These are phyloP conservation scores for Phyllostachys edulis DNA, from an alignment of 176 grass and related monocot species.

Conservation along the genomic window DNA sequence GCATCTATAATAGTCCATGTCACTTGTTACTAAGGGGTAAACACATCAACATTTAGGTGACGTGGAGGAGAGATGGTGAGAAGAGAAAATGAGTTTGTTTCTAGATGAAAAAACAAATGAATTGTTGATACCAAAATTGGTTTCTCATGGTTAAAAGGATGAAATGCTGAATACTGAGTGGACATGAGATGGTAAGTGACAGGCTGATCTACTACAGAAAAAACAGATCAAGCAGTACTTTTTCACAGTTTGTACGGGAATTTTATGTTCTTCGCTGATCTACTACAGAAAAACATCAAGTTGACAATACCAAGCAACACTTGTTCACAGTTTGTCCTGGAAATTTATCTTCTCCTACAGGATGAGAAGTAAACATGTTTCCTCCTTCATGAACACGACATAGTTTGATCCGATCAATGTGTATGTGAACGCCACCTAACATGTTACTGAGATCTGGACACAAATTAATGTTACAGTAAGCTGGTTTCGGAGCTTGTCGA, in stretches of 20 bases:
- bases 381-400: background rate
- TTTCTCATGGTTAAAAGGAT: background rate
- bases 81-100: no score
- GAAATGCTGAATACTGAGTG: background rate
- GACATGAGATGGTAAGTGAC: background rate
- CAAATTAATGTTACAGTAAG: no score
- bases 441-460: background rate
- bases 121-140: background rate
- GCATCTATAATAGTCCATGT: no score
- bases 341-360: background rate
- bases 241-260: background rate
- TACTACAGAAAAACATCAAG: slow-evolving; percentile 7
- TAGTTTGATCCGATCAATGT: background rate
- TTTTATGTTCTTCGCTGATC: background rate
- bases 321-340: background rate
- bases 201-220: background rate
- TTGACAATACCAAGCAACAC: background rate
- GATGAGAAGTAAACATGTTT: background rate
- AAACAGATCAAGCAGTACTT: background rate
- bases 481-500: no score
- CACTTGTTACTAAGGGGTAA: no score
- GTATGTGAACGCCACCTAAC: background rate
- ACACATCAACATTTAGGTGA: no score
- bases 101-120: no score
- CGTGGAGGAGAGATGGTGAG: no score